Conservation (phyloP, 768 basidiomycete species). For the Collybia mongolica region DNA sequence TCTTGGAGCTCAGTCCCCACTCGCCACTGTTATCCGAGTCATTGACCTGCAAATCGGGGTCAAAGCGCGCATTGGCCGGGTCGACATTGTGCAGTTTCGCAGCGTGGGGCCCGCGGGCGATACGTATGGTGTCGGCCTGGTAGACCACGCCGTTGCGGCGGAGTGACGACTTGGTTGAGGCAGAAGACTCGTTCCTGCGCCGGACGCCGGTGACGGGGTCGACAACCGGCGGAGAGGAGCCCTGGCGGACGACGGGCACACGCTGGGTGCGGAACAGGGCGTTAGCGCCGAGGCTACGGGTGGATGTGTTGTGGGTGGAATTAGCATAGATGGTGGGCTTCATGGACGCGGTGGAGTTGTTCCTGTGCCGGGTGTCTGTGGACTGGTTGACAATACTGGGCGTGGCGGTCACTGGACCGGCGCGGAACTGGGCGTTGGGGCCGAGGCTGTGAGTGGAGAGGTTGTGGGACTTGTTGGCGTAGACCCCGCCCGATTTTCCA, state of each 20-base stretch:
- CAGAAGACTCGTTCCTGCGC: conserved; percentile 14
- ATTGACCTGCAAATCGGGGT: conserved; percentile 7
- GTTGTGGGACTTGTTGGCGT: conserved; percentile 5
- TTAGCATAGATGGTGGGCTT: conserved; percentile 1
- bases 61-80: neutral
- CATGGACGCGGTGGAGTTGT: neutral
- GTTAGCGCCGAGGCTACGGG: neutral
- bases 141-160: conserved; percentile 5
- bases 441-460: conserved; percentile 11
- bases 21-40: conserved; percentile 3
- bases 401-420: neutral
- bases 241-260: neutral
- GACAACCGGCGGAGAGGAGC: neutral
- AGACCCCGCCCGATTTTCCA: neutral
- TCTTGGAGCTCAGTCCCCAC: conserved; percentile 3
- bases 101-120: conserved; percentile 13
- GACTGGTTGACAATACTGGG: neutral
- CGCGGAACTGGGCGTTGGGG: conserved; percentile 6
- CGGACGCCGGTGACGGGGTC: conserved; percentile 1
- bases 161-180: conserved; percentile 10
- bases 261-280: neutral
- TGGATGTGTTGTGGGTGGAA: conserved; percentile 2
- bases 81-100: conserved; percentile 6
- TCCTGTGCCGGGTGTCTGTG: neutral
- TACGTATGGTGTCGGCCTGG: conserved; percentile 3